Conservation (phyloP, 192 early-diverging fungal species). For the Coemansia brasiliensis region DNA sequence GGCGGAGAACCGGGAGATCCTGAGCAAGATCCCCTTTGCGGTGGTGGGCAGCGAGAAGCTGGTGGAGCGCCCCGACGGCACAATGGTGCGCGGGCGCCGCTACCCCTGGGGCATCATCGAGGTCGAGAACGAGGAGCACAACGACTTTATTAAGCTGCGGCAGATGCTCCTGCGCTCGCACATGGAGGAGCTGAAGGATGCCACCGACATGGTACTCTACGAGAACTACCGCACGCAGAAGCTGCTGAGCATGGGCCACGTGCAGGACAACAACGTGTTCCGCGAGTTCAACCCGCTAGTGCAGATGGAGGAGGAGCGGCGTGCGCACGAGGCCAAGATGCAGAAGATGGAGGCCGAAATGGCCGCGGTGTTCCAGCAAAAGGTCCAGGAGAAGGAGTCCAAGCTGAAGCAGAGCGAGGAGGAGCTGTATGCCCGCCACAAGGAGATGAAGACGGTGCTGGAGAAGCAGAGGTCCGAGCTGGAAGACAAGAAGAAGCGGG, state of each 20-base stretch:
- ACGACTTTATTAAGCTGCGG: slow-evolving; percentile 93
- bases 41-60: slow-evolving; percentile 89
- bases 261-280: slow-evolving; percentile 78
- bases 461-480: slow-evolving; percentile 92
- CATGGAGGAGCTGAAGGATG: slow-evolving; percentile 97
- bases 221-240: slow-evolving; percentile 96
- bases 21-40: slow-evolving; percentile 94
- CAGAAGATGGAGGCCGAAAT: slow-evolving; percentile 99
- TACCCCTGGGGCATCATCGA: slow-evolving; percentile 96
- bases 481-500: slow-evolving; percentile 91
- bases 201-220: slow-evolving; percentile 87
- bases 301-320: slow-evolving; percentile 90
- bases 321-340: slow-evolving; percentile 91
- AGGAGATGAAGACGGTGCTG: slow-evolving; percentile 96
- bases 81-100: slow-evolving; percentile 81
- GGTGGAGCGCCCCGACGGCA: slow-evolving; percentile 79
- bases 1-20: slow-evolving; percentile 80
- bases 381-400: slow-evolving; percentile 98
- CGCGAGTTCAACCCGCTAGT: slow-evolving; percentile 73
- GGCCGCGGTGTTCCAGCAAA: slow-evolving; percentile 97
- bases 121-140: slow-evolving; percentile 95
- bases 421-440: slow-evolving; percentile 93
- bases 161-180: slow-evolving; percentile 92
- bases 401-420: slow-evolving; percentile 98
- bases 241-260: slow-evolving; percentile 79